Evolutionary conservation across 208 protist genomes (phyloP).

Genomic region (Acanthamoeba castellanii): DNA sequence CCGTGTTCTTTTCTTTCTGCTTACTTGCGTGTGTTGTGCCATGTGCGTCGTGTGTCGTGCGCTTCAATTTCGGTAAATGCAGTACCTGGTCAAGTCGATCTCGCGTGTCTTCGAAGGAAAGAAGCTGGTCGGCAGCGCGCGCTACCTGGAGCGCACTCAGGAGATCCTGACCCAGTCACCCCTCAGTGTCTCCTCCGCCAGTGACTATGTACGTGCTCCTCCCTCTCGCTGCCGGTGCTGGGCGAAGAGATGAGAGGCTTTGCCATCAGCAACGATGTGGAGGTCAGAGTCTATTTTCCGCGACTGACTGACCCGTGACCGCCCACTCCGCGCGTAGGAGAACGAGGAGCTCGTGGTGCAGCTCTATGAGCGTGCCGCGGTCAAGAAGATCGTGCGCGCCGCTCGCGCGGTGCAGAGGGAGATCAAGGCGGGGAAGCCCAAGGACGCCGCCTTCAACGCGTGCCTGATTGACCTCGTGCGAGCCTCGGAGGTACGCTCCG

Average conservation of each 20-base stretch:
- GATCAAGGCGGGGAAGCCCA: constrained; percentile 53
- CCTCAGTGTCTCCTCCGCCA: not conserved
- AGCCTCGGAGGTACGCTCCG: not conserved
- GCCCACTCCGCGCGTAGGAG: not conserved
- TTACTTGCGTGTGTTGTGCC: not conserved
- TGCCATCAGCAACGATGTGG: not conserved
- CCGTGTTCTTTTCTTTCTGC: not conserved
- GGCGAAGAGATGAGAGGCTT: not conserved
- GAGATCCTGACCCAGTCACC: constrained; percentile 21
- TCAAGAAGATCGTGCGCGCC: constrained; percentile 7
- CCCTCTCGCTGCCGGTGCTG: not conserved
- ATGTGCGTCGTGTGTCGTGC: too few relatives aligned
- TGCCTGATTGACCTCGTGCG: constrained; percentile 70
- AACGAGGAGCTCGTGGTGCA: constrained; percentile 54
- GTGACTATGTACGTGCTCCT: not conserved
- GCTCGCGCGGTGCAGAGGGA: constrained; percentile 19
- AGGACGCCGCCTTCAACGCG: constrained; percentile 40
- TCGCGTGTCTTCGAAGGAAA: not conserved
- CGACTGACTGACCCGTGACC: not conserved
- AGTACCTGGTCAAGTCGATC: constrained; percentile 70
- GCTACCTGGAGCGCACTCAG: constrained; percentile 62
- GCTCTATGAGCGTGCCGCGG: constrained; percentile 9
- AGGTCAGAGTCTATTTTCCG: not conserved
- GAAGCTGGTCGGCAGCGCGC: constrained; percentile 15
- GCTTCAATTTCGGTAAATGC: not conserved